Conservation (phyloP, 371 early-diverging fungal genomes). For the Mucor indicus region DNA sequence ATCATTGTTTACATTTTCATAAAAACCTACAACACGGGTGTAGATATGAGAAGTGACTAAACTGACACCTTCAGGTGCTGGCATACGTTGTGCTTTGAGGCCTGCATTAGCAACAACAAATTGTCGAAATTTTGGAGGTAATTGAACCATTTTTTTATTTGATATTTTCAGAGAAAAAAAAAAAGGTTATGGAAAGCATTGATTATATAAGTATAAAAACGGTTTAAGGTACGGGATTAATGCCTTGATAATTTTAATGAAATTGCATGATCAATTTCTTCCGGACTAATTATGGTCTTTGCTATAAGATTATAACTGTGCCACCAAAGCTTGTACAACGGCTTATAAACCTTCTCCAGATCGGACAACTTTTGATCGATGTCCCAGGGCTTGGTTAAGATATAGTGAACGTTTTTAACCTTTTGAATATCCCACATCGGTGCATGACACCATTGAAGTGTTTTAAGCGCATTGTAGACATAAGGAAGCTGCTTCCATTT, state of each 20-base stretch:
- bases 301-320: too few relatives aligned
- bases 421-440: conserved; percentile 38
- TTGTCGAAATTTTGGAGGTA: conserved; percentile 14
- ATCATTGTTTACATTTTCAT: conserved; percentile 4
- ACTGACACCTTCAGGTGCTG: conserved; percentile 13
- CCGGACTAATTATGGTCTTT: too few relatives aligned
- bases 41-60: conserved; percentile 14
- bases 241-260: too few relatives aligned
- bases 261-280: too few relatives aligned
- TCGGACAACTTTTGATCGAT: conserved; percentile 10
- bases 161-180: not conserved
- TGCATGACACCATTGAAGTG: conserved; percentile 39
- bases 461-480: conserved; percentile 54
- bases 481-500: conserved; percentile 41
- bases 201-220: too few relatives aligned
- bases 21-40: conserved; percentile 1
- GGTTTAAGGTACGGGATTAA: too few relatives aligned
- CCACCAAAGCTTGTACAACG: conserved; percentile 36
- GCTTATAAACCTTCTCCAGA: conserved; percentile 14
- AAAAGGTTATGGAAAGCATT: too few relatives aligned
- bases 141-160: conserved; percentile 3
- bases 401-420: conserved; percentile 37
- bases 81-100: not conserved
- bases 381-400: conserved; percentile 37
- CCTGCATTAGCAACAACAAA: conserved; percentile 1